phyloP scores from a whole-genome alignment of 2,329 filamentous ascomycete genomes.

The Cladophialophora immunda region DNA sequence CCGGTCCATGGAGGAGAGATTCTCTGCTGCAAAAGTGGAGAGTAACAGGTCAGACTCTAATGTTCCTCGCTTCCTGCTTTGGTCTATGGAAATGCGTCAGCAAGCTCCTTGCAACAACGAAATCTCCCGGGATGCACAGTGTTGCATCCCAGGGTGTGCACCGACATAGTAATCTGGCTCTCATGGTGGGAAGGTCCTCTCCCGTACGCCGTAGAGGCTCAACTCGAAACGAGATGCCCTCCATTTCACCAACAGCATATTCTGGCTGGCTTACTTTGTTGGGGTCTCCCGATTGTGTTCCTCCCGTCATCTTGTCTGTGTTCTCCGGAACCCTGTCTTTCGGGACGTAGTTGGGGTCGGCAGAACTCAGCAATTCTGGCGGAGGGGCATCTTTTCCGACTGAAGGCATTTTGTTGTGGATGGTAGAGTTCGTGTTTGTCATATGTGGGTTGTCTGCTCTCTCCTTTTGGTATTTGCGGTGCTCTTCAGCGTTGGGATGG shows the following conservation, averaged over 20 bases:
- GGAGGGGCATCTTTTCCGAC: constrained; percentile 65
- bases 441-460: constrained; percentile 69
- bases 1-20: constrained; percentile 77
- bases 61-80: constrained; percentile 94
- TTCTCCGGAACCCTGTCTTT: constrained; percentile 69
- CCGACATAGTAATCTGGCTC: constrained; percentile 78
- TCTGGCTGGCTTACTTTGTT: constrained; percentile 63
- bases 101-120: background rate
- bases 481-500: constrained; percentile 56
- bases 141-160: constrained; percentile 36
- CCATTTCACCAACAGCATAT: constrained; percentile 83
- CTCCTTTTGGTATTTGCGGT: constrained; percentile 65
- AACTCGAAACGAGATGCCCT: constrained; percentile 84
- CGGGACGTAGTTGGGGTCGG: constrained; percentile 64
- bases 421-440: constrained; percentile 71
- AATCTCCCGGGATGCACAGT: constrained; percentile 12
- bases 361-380: constrained; percentile 67
- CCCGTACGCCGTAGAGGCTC: constrained; percentile 86
- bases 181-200: constrained; percentile 85
- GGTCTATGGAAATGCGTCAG: constrained; percentile 63
- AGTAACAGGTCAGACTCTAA: constrained; percentile 95
- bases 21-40: constrained; percentile 87
- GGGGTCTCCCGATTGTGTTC: constrained; percentile 63
- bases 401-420: constrained; percentile 66
- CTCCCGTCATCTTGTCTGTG: constrained; percentile 71